Base-by-base conservation (phyloP, 2,329 filamentous ascomycete species). In the Sporothrix globosa region DNA sequence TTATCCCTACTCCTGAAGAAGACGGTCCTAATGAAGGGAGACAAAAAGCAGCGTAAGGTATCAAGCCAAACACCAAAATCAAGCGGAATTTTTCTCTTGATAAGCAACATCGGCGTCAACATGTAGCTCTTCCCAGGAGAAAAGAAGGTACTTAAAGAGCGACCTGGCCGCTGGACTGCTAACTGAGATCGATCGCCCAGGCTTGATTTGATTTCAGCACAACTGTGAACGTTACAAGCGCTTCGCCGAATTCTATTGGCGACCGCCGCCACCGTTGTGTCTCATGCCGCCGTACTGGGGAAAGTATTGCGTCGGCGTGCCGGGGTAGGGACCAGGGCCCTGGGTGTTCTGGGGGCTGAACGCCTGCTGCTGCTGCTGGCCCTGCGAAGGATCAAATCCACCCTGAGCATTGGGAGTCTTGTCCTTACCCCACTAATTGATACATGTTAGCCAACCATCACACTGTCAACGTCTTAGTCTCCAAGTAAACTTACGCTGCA, bases 371-470 rank as follows among this genome's bases (percentile, higher is more conserved):
- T 67, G 65, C 50, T 67, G 65, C 50, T 66, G 63, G 2, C 27
- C 24, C 70, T 71, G 70, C 7, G 91, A 90, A 79, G 92, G 95
- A 76, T 92, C 92, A 76, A 97, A 96, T 75, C 91, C 61, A 7
- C 44, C 91, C 73, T 82, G 80, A 75, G 90, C 87, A 76, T 89
- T 93, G 39, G 96, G 93, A 68, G 94, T 93, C 83, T 97, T 97
- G 82, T 99, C 96, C 84, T 99, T 99, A 79, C 96, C 96, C 96
- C 96, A 99, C 95, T 98, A 52, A 19, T 34, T 2, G 44, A 70
- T n/a, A 69, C 19, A 6, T 34, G 56, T 71, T 54, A 69, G 69
- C 17, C 14, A 52, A 1, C 39, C 27, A 50, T 54, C 24, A 67
- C 52, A 2, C 5, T 44, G 41, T 34, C 30, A 30, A 19, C 4